Percentiles rank a stretch among this genome's conserved stretches.
phyloP scores from a whole-genome alignment of 1,284 basidiomycete genomes.

The Tilletia caries region DNA sequence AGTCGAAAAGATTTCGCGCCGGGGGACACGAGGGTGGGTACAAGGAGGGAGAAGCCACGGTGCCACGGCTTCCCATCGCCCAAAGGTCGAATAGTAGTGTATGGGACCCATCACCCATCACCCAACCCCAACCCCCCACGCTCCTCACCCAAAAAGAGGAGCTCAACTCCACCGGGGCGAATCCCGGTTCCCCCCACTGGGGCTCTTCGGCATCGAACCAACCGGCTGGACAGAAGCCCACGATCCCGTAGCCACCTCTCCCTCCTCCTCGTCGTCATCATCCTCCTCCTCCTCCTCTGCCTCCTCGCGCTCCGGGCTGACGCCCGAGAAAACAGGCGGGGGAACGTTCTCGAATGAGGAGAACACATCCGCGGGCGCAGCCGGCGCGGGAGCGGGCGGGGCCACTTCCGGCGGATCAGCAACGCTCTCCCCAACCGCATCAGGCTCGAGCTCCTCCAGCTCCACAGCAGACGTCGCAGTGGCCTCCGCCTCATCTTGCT shows the following conservation, averaged over 20 bases:
- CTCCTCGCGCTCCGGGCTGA: not conserved
- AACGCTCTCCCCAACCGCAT: constrained; percentile 8
- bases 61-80: too few species aligned
- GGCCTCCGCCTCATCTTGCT: not conserved
- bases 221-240: not conserved
- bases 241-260: not conserved
- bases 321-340: not conserved
- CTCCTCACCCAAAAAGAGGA: too few species aligned
- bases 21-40: too few species aligned
- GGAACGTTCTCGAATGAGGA: not conserved
- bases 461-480: not conserved
- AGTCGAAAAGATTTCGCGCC: too few species aligned
- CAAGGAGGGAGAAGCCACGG: too few species aligned
- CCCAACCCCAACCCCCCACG: too few species aligned
- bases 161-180: not conserved
- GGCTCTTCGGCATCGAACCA: not conserved
- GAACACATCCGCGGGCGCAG: not conserved
- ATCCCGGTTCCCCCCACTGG: not conserved
- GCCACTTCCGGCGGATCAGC: not conserved
- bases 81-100: too few species aligned
- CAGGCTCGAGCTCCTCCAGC: constrained; percentile 11
- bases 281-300: too few species aligned
- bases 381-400: not conserved
- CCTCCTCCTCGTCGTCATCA: too few species aligned
- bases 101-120: too few species aligned